A percentile compares a stretch with the other conserved stretches of the same genome.
These are phyloP conservation scores for Ophiostoma tasmaniense DNA, from an alignment of 2,329 filamentous ascomycete genomes.

Conservation along the genomic window DNA sequence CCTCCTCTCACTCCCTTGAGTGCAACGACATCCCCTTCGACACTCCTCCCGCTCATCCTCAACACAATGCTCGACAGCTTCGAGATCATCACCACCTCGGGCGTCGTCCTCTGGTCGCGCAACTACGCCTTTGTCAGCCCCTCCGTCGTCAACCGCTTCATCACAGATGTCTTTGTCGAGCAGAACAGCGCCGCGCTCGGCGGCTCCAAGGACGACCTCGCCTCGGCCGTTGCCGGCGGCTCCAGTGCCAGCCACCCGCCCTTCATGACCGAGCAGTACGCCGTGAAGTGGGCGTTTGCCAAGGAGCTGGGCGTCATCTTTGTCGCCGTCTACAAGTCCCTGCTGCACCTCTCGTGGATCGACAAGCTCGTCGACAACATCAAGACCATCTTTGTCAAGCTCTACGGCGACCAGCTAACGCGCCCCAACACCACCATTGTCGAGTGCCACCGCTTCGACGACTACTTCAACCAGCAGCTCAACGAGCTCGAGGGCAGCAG, in stretches of 20 bases:
- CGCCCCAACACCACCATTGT: slow-evolving; percentile 69
- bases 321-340: slow-evolving; percentile 92
- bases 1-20: neutral
- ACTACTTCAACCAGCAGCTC: slow-evolving; percentile 91
- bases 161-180: slow-evolving; percentile 95
- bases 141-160: slow-evolving; percentile 85
- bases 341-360: slow-evolving; percentile 92
- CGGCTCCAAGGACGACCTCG: slow-evolving; percentile 50
- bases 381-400: slow-evolving; percentile 78
- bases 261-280: slow-evolving; percentile 89
- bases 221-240: slow-evolving; percentile 50
- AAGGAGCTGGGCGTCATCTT: slow-evolving; percentile 95
- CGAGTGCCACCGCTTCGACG: slow-evolving; percentile 72
- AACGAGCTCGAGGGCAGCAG: slow-evolving; percentile 63
- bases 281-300: slow-evolving; percentile 82
- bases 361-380: slow-evolving; percentile 95
- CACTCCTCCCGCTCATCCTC: neutral
- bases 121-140: slow-evolving; percentile 72
- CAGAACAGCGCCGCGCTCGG: slow-evolving; percentile 60
- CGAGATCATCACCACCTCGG: slow-evolving; percentile 90
- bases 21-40: neutral
- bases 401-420: slow-evolving; percentile 82
- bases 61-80: slow-evolving; percentile 85
- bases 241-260: slow-evolving; percentile 36
- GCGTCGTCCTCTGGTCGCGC: slow-evolving; percentile 93